Evolutionary conservation across 2,329 filamentous ascomycete species (phyloP).

Genomic region (Seiridium unicorne): DNA sequence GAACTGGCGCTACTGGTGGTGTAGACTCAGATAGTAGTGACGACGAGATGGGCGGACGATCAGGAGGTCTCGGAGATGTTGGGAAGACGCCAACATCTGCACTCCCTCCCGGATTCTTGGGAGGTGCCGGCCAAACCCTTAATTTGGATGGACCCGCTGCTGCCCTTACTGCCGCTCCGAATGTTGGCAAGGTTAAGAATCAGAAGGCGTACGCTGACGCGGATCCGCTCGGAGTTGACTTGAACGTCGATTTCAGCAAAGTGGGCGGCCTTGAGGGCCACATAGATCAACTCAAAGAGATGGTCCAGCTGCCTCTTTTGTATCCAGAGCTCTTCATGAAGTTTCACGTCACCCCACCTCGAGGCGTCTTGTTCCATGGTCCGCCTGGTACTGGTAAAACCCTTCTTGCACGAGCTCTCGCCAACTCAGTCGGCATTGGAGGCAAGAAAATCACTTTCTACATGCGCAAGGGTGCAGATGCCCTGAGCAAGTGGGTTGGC

Average conservation of each 20-base stretch:
- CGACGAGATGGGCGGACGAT: constrained; percentile 75
- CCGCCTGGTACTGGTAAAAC: constrained; percentile 98
- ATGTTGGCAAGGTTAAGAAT: constrained; percentile 91
- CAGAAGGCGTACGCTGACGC: constrained; percentile 89
- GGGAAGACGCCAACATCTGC: constrained; percentile 58
- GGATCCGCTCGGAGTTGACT: constrained; percentile 89
- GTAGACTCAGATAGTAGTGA: constrained; percentile 96
- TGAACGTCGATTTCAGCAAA: constrained; percentile 89
- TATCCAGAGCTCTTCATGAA: constrained; percentile 92
- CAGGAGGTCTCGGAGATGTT: constrained; percentile 53
- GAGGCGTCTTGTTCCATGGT: constrained; percentile 94
- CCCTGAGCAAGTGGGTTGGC: constrained; percentile 97
- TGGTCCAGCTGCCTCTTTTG: constrained; percentile 90
- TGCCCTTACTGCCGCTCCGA: constrained; percentile 56
- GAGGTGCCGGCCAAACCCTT: constrained; percentile 32
- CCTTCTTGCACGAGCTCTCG: constrained; percentile 86
- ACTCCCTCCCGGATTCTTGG: constrained; percentile 43
- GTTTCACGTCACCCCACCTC: constrained; percentile 90
- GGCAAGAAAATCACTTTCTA: constrained; percentile 97
- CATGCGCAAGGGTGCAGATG: constrained; percentile 98
- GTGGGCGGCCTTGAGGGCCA: constrained; percentile 91
- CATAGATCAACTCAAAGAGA: constrained; percentile 97
- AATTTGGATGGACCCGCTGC: constrained; percentile 39
- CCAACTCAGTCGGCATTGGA: constrained; percentile 84
- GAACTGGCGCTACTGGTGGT: constrained; percentile 64